A percentile compares a stretch with the other conserved stretches of the same genome.
phyloP scores from a whole-genome alignment of 148 eudicot genomes.

The Rhododendron ferrugineum region DNA sequence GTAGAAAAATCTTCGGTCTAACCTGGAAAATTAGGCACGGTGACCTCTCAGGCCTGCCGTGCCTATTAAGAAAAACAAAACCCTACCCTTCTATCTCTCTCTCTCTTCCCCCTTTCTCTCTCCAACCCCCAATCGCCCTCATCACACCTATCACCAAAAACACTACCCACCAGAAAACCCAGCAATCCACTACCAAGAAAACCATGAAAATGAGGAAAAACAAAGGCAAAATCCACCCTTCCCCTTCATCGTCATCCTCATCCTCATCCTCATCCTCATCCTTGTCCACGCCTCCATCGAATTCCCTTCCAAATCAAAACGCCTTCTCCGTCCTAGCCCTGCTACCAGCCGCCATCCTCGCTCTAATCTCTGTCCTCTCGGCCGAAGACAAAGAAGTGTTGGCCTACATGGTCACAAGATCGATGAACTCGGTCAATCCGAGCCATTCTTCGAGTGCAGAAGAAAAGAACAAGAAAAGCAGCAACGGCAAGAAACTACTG shows the following conservation, averaged over 20 bases:
- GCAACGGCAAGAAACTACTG: neutral
- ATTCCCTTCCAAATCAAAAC: constrained; percentile 3
- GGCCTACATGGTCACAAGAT: constrained; percentile 57
- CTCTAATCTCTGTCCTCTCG: constrained; percentile 47
- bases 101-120: neutral
- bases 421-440: constrained; percentile 32
- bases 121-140: neutral
- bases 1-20: neutral
- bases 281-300: neutral
- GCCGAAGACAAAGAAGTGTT: constrained; percentile 52
- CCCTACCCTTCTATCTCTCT: neutral
- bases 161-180: neutral
- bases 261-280: neutral
- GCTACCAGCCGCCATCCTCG: constrained; percentile 51
- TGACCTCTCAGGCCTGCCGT: neutral
- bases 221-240: constrained; percentile 81
- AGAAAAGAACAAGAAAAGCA: constrained; percentile 7
- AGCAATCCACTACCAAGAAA: neutral
- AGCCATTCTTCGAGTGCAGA: neutral
- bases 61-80: neutral
- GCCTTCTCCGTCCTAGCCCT: constrained; percentile 34
- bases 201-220: constrained; percentile 47
- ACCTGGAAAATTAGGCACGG: neutral
- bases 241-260: constrained; percentile 18
- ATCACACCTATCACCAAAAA: neutral